Base-by-base conservation (phyloP, 805 yeast species). In the Candida mattraensis region DNA sequence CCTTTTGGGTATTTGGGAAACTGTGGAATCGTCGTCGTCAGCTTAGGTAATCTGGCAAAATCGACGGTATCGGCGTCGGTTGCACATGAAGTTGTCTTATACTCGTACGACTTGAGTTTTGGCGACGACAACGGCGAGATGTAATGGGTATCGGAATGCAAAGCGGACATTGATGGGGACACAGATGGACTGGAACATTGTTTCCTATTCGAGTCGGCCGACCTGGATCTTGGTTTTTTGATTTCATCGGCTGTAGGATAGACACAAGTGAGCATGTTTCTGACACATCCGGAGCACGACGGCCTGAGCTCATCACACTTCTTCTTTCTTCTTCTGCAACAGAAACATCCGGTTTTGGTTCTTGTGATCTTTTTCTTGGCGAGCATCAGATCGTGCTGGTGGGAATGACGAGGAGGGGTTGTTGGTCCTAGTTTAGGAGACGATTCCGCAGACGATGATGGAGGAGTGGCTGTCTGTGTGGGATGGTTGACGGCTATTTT, bases 241-340 rank as follows among this genome's bases (percentile, higher is more conserved):
- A 46, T 28, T 14, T 52, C 47, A 10, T 42, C 44, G 4, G 35
- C 36, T 7, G 50, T 34, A 7, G 67, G 67, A 33, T 61, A 63
- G 7, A 60, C 60, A 41, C 68, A 63, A 11, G 56, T 47, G 10
- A 60, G 45, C 46, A 43, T 50, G 38, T 62, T 61, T 39, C 66
- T 44, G 3, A 47, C 31, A 39, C 67, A 63, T 7, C 66, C 67
- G 0, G 64, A 53, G 37, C 67, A 63, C 5, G 52, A 47, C 3
- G 66, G 66, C 37, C 50, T 52, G 19, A 45, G 35, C 38, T 61
- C 66, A 35, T 61, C 63, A 40, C 67, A 63, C 49, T 63, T 63
- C 63, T 61, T 63, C 60, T 61, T 61, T 32, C 67, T 48, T 30
- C 44, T 54, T 16, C 67, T 58, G 33, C 68, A 63, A 35, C 66